Conservation (phyloP, 176 grass and related monocot genomes). For the Ananas comosus region DNA sequence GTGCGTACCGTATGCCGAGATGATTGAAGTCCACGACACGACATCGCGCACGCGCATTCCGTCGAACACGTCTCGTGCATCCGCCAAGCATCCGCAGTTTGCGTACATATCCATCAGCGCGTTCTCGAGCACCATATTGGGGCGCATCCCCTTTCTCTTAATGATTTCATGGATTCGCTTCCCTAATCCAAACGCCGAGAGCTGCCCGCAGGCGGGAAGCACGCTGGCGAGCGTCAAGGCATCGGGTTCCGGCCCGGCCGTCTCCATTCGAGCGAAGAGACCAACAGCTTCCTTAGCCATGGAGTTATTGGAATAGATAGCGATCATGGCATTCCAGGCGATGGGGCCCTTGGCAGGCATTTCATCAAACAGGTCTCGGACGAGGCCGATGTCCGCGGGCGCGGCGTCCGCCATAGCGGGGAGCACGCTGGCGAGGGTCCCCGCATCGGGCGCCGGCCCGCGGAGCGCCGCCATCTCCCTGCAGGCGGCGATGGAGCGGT, state of each 20-base stretch:
- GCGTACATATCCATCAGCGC: slow-evolving; percentile 71
- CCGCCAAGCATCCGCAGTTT: slow-evolving; percentile 59
- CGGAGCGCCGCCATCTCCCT: slow-evolving; percentile 32
- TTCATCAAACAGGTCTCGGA: slow-evolving; percentile 38
- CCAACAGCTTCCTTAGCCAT: slow-evolving; percentile 47
- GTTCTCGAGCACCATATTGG: slow-evolving; percentile 75
- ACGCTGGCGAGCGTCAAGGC: slow-evolving; percentile 41
- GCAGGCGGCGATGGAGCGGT: slow-evolving; percentile 27
- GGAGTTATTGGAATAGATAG: slow-evolving; percentile 55
- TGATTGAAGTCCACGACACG: slow-evolving; percentile 69
- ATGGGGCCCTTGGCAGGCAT: slow-evolving; percentile 44
- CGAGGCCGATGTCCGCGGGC: slow-evolving; percentile 19
- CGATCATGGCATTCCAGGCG: slow-evolving; percentile 77
- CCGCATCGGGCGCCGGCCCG: slow-evolving; percentile 37
- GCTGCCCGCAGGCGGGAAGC: slow-evolving; percentile 61
- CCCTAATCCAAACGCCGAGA: slow-evolving; percentile 51
- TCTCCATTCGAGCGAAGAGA: slow-evolving; percentile 53
- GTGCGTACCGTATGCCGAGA: slow-evolving; percentile 66
- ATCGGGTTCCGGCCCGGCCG: slow-evolving; percentile 48
- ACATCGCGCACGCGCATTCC: slow-evolving; percentile 40
- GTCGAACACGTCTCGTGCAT: slow-evolving; percentile 63
- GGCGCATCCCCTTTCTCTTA: slow-evolving; percentile 40
- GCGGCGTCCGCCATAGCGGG: slow-evolving; percentile 36
- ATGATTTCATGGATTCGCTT: slow-evolving; percentile 49
- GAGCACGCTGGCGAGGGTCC: slow-evolving; percentile 64